These are phyloP conservation scores for Strobilomyces dryophilus DNA, from an alignment of 768 basidiomycete species.

Conservation along the genomic window DNA sequence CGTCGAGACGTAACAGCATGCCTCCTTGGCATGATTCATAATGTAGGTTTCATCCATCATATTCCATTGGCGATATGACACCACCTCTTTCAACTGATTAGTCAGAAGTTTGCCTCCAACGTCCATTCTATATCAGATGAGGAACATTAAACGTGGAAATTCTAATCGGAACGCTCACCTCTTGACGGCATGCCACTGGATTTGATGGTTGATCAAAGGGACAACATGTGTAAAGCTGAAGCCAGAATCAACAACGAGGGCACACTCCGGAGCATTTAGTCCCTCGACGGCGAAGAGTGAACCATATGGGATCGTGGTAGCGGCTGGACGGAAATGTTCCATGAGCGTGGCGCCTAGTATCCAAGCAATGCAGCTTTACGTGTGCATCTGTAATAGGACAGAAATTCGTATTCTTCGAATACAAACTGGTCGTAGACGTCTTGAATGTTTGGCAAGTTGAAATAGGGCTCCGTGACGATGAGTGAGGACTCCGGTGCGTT, in stretches of 20 bases:
- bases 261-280: constrained; percentile 65
- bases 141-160: constrained; percentile 12
- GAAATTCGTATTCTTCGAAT: constrained; percentile 95
- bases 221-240: constrained; percentile 94
- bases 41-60: constrained; percentile 97
- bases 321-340: constrained; percentile 47
- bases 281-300: constrained; percentile 53
- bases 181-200: constrained; percentile 80
- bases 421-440: constrained; percentile 93
- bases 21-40: constrained; percentile 89
- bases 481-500: constrained; percentile 70
- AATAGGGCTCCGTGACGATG: constrained; percentile 90
- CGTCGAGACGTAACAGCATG: constrained; percentile 81
- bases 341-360: constrained; percentile 20
- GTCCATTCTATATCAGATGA: constrained; percentile 68
- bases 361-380: constrained; percentile 50
- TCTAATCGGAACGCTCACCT: constrained; percentile 44
- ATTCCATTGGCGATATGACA: constrained; percentile 96
- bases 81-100: constrained; percentile 90
- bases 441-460: constrained; percentile 90
- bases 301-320: constrained; percentile 74
- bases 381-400: constrained; percentile 73
- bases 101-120: constrained; percentile 94
- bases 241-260: constrained; percentile 82
- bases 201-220: constrained; percentile 69